These are phyloP conservation scores for Tricholomella constricta DNA, from an alignment of 768 basidiomycete species.

Conservation along the genomic window DNA sequence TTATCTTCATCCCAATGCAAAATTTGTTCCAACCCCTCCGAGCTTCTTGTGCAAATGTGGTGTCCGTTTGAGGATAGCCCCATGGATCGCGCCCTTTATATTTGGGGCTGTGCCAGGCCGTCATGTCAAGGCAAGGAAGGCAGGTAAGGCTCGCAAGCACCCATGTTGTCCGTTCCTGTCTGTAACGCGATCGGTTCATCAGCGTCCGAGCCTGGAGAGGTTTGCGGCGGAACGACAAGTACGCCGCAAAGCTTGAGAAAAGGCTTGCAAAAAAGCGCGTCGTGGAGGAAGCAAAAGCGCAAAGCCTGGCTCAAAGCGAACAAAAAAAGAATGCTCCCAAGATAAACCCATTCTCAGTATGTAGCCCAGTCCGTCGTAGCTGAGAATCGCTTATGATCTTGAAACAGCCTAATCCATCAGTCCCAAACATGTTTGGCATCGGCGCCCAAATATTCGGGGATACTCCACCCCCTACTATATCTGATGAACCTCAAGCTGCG, in stretches of 20 bases:
- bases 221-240: constrained; percentile 68
- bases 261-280: constrained; percentile 46
- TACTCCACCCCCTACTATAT: constrained; percentile 17
- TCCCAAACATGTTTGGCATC: constrained; percentile 49
- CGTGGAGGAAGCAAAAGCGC: constrained; percentile 39
- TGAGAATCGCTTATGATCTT: constrained; percentile 8
- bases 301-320: constrained; percentile 31
- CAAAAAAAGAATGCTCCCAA: constrained; percentile 33
- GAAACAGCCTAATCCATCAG: constrained; percentile 26
- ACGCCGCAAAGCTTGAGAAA: constrained; percentile 71
- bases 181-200: constrained; percentile 6
- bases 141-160: constrained; percentile 53
- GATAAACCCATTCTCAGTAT: constrained; percentile 72
- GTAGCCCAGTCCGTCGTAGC: constrained; percentile 19
- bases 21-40: constrained; percentile 72
- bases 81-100: constrained; percentile 82
- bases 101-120: constrained; percentile 77
- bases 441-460: constrained; percentile 70
- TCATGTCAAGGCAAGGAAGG: constrained; percentile 76
- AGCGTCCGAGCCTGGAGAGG: constrained; percentile 86
- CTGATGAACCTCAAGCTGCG: constrained; percentile 9
- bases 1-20: constrained; percentile 70
- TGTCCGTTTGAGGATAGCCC: constrained; percentile 86
- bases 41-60: constrained; percentile 86
- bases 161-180: constrained; percentile 15